Conservation (phyloP, 768 basidiomycete species). For the Fomitopsis serialis region DNA sequence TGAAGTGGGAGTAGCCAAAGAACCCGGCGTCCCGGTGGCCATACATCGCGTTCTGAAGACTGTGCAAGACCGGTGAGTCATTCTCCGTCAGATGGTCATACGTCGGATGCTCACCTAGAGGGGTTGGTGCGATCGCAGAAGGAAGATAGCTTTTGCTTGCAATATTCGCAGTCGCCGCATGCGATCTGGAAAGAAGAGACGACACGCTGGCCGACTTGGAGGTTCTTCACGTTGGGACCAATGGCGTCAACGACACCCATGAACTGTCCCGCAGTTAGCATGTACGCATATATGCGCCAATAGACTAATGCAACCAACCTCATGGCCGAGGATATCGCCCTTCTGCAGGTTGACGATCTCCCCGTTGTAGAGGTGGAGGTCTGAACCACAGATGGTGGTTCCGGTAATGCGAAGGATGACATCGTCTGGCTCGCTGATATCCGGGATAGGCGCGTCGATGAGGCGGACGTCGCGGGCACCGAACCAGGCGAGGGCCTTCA, state of each 20-base stretch:
- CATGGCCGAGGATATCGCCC: constrained; percentile 74
- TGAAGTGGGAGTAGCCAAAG: constrained; percentile 69
- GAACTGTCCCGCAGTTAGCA: constrained; percentile 30
- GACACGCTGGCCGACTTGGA: constrained; percentile 62
- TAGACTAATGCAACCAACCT: constrained; percentile 28
- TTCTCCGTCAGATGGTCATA: not conserved
- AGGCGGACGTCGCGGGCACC: constrained; percentile 44
- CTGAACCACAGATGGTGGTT: constrained; percentile 51
- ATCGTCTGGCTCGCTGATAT: constrained; percentile 69
- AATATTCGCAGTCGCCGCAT: constrained; percentile 67
- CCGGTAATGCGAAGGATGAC: constrained; percentile 74
- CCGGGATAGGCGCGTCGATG: constrained; percentile 45
- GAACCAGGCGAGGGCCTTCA: constrained; percentile 71
- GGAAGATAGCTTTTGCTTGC: constrained; percentile 66
- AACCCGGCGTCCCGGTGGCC: constrained; percentile 67
- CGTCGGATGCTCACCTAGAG: constrained; percentile 40
- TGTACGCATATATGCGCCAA: not conserved
- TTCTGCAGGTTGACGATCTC: constrained; percentile 65
- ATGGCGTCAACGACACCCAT: constrained; percentile 67
- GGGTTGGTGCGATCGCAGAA: constrained; percentile 73
- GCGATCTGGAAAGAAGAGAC: constrained; percentile 79
- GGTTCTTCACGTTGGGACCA: constrained; percentile 56
- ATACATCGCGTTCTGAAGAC: constrained; percentile 54
- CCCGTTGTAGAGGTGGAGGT: constrained; percentile 61
- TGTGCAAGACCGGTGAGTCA: not conserved